Evolutionary conservation across 2,329 filamentous ascomycete genomes (phyloP), one percentile per base, ranked within the genome.

Genomic region (Colletotrichum lindemuthianum): DNA sequence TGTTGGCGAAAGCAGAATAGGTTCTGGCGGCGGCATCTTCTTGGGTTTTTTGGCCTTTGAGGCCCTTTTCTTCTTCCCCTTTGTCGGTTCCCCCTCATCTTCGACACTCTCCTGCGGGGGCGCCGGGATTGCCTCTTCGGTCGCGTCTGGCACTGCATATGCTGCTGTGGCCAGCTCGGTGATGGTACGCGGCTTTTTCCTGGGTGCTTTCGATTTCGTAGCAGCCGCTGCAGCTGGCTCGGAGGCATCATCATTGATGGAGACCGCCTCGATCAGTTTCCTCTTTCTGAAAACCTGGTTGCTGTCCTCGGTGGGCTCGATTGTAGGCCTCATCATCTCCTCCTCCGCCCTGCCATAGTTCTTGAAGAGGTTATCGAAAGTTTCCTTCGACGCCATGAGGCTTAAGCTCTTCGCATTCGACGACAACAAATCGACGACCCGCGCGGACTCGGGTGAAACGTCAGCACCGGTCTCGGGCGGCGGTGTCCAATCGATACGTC

Each of bases 121-220:
- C 9, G 79, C 75, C 9, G 73, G 74, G 48, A 66, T 69, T 6
- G 50, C 60, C 43, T 55, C 70, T 36, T 79, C 75, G 9, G 72
- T 68, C 55, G 81, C 74, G 4, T 75, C 72, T 3, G 78, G 72
- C 32, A 78, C 74, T 11, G 73, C 73, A 72, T 94, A 96, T 5
- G 88, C 87, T 11, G 91, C 89, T 1, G 89, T 95, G 10, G 92
- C 91, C 53, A 92, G 78, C 44, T 88, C 91, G 0, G 93, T 97
- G 60, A 97, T 89, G 0, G 92, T 96, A 44, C 87, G 88, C 0
- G 88, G 78, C 74, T 90, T 94, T 76, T 91, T 93, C 75, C 87
- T 88, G 4, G 83, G 78, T 6, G 81, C 79, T 68, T 87, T 90
- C 24, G 77, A 73, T 71, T 86, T 1, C 70, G 67, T 0, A 77